Base-by-base conservation (phyloP, 805 yeast genomes). In the Torulaspora maleeae region DNA sequence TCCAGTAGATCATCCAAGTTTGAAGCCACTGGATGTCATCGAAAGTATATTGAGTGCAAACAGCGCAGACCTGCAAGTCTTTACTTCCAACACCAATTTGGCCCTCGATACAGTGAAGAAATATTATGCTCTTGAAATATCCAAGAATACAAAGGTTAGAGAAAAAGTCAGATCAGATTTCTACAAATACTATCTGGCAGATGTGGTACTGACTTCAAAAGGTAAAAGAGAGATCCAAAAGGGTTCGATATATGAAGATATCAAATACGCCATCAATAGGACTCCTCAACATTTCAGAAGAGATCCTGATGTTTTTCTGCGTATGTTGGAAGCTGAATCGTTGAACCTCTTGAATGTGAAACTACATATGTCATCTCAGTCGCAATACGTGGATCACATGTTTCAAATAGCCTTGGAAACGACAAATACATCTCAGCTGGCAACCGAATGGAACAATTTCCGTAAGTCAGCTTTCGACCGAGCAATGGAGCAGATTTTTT, bases 281-380 rank as follows among this genome's bases (percentile, higher is more conserved):
- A 74, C 86, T 2, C 82, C 90, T 12, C 75, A 76, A n/a, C 88
- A 88, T 47, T 78, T 93, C 58, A 75, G 78, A 5, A 71, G 71
- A 30, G 74, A 79, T 45, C 98, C 99, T 1, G 95, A 88, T 55
- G 69, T 84, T 33, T 87, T 85, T 55, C 71, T 93, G 58, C 78
- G 95, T 58, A 93, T 93, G 95, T 68, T 90, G 40, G 90, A 85
- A 59, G 99, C 98, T 2, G 99, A 93, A 63, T 66, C 80, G 5
- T 74, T 79, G 52, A 95, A 95, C 27, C 75, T 86, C 46, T 75
- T 86, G 37, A 78, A 74, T 40, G 75, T 89, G 17, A 77, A 83
- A 35, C 76, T 90, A 29, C 73, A 73, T 32, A 66, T 73, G 55
- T 62, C 71, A 8, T 66, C 71, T 16, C 64, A 60, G 48, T 63